Evolutionary conservation across 2,329 filamentous ascomycete species (phyloP).

Genomic region (Nemania abortiva): DNA sequence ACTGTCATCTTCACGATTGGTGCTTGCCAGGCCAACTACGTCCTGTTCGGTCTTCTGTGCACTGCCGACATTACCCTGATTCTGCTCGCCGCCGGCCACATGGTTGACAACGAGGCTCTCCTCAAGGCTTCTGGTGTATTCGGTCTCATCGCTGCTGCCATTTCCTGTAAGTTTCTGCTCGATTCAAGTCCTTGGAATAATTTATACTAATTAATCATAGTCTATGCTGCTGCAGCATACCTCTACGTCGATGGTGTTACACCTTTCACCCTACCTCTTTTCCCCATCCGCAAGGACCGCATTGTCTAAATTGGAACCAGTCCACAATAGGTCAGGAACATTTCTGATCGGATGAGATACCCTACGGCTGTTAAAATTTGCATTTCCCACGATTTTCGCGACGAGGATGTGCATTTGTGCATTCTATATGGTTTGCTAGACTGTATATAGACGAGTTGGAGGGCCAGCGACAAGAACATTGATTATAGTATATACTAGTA

Average conservation of each 20-base stretch:
- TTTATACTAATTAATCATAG: conserved; percentile 31
- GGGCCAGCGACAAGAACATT: conserved; percentile 30
- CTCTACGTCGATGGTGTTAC: conserved; percentile 43
- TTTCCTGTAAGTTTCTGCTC: conserved; percentile 42
- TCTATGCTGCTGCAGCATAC: conserved; percentile 43
- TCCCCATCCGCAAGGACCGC: conserved; percentile 44
- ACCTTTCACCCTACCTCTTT: conserved; percentile 44
- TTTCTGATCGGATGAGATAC: conserved; percentile 23
- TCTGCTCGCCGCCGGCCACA: conserved; percentile 43
- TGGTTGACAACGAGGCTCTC: conserved; percentile 36
- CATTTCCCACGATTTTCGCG: conserved; percentile 21
- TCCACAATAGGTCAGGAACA: conserved; percentile 8
- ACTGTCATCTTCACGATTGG: conserved; percentile 47
- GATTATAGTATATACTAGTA: conserved; percentile 35
- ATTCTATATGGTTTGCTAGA: conserved; percentile 30
- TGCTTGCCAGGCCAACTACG: conserved; percentile 43
- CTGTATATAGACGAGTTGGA: conserved; percentile 37
- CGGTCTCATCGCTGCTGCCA: conserved; percentile 41
- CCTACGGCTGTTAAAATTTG: conserved; percentile 17
- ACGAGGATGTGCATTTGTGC: conserved; percentile 28
- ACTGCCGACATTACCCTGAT: conserved; percentile 45
- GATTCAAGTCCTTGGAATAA: neutral
- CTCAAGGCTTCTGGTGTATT: conserved; percentile 45
- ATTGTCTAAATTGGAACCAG: conserved; percentile 35
- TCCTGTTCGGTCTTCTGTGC: conserved; percentile 41